A percentile compares a stretch with the other conserved stretches of the same genome.
Conservation (phyloP, 768 basidiomycete species). For the Peribolospora kevripleyi region DNA sequence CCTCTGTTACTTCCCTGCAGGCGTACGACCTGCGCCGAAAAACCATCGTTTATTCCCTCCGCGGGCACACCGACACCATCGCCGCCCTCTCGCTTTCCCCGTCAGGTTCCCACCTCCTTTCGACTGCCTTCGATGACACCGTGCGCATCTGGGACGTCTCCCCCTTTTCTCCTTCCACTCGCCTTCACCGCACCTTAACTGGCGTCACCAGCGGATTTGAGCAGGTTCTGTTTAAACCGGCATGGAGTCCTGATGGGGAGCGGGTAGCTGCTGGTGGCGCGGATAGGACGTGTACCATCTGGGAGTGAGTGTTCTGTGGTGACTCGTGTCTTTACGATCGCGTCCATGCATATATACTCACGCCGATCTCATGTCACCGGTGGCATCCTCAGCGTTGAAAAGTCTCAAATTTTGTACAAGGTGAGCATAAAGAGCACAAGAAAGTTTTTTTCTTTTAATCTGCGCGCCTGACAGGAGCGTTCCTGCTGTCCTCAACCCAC, state of each 20-base stretch:
- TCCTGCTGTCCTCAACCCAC: not conserved
- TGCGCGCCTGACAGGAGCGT: not conserved
- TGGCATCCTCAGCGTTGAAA: slow-evolving; percentile 10
- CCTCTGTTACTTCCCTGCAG: slow-evolving; percentile 21
- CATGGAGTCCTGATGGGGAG: slow-evolving; percentile 35
- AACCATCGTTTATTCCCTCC: slow-evolving; percentile 50
- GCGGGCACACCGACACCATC: slow-evolving; percentile 76
- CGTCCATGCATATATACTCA: slow-evolving; percentile 8
- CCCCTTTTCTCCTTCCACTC: slow-evolving; percentile 56
- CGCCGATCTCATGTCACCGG: not conserved
- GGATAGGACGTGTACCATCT: slow-evolving; percentile 23
- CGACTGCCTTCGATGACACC: slow-evolving; percentile 71
- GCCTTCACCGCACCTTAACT: slow-evolving; percentile 11
- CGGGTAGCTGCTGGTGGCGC: slow-evolving; percentile 24
- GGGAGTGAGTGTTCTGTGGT: slow-evolving; percentile 20
- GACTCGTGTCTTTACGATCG: no score
- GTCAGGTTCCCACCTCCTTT: slow-evolving; percentile 60
- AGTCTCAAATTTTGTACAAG: slow-evolving; percentile 15
- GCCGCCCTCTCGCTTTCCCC: slow-evolving; percentile 83
- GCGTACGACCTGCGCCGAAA: slow-evolving; percentile 74
- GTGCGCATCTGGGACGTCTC: slow-evolving; percentile 76
- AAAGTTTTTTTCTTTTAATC: not conserved
- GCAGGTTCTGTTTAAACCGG: slow-evolving; percentile 50
- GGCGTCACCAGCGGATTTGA: slow-evolving; percentile 93
- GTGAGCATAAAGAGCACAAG: slow-evolving; percentile 17